Evolutionary conservation across 495 filamentous ascomycete genomes (phyloP).

Genomic region (Podospora anserina): DNA sequence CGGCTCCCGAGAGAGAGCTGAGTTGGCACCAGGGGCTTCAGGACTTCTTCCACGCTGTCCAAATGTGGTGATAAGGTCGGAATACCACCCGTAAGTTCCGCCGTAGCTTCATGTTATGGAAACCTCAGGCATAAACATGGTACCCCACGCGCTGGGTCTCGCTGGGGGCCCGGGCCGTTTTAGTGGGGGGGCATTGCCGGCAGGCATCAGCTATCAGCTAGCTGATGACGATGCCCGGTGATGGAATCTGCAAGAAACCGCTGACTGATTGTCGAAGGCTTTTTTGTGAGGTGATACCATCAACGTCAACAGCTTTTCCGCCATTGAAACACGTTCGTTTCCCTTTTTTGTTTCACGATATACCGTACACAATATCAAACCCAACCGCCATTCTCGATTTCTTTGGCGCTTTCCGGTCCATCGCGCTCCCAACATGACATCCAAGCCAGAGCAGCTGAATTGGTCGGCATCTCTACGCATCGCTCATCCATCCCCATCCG

Average conservation of each 20-base stretch:
- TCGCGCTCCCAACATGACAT: slow-evolving; percentile 31
- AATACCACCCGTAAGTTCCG: not conserved
- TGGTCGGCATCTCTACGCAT: slow-evolving; percentile 58
- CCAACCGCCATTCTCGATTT: not conserved
- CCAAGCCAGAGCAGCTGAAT: slow-evolving; percentile 40
- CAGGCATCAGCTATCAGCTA: not conserved
- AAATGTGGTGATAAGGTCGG: not conserved
- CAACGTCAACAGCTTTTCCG: not conserved
- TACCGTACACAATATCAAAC: not conserved
- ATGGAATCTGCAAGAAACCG: slow-evolving; percentile 8
- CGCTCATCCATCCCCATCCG: slow-evolving; percentile 32
- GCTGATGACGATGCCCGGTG: slow-evolving; percentile 3
- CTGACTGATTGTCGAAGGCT: slow-evolving; percentile 4
- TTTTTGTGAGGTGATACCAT: not conserved
- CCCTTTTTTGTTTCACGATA: not conserved
- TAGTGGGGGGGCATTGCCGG: not conserved
- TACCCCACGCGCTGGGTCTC: not conserved
- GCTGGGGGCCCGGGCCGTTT: slow-evolving; percentile 8
- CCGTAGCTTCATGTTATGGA: not conserved
- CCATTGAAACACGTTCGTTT: not conserved
- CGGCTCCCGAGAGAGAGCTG: not conserved
- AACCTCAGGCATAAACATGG: not conserved
- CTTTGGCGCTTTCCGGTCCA: not conserved
- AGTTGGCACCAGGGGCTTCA: not conserved
- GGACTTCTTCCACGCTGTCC: no score